Evolutionary conservation across 805 yeast genomes (phyloP).

Genomic region (Candida schatavii): DNA sequence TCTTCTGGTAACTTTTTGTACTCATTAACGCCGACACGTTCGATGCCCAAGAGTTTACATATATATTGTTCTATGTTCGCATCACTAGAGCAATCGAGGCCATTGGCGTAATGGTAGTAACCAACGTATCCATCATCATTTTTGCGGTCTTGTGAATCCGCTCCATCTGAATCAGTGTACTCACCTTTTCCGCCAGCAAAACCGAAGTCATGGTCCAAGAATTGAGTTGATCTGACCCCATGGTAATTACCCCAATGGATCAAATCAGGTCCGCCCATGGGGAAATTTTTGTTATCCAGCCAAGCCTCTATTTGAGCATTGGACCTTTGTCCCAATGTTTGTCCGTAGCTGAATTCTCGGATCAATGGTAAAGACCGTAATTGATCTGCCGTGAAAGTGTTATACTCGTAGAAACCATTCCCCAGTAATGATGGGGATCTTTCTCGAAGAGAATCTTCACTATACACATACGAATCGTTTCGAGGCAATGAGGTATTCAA

Average conservation of each 20-base stretch:
- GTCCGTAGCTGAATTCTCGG: conserved; percentile 29
- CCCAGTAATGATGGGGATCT: too few species aligned
- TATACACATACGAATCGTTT: too few species aligned
- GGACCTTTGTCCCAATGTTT: conserved; percentile 24
- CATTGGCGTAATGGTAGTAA: conserved; percentile 37
- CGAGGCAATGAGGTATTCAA: too few species aligned
- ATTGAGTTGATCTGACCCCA: conserved; percentile 28
- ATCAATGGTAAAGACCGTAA: conserved; percentile 15
- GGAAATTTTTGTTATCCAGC: background rate
- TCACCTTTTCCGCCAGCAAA: conserved; percentile 4
- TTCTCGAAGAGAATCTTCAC: too few species aligned
- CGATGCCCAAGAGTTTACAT: conserved; percentile 25
- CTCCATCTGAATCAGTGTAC: conserved; percentile 3
- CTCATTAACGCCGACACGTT: conserved; percentile 11
- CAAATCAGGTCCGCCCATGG: conserved; percentile 37
- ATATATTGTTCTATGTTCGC: conserved; percentile 28
- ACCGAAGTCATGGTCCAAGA: conserved; percentile 26
- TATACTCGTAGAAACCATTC: too few species aligned
- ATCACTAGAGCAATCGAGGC: conserved; percentile 20
- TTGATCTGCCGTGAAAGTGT: conserved; percentile 2
- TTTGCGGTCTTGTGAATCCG: conserved; percentile 8
- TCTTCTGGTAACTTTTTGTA: conserved; percentile 10
- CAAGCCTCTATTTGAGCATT: conserved; percentile 14
- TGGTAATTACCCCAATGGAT: conserved; percentile 36
- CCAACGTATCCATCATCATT: conserved; percentile 42